A percentile compares a stretch with the other conserved stretches of the same genome.
These are phyloP conservation scores for Durusdinium trenchii DNA, from an alignment of 73 alveolate genomes.

Conservation along the genomic window DNA sequence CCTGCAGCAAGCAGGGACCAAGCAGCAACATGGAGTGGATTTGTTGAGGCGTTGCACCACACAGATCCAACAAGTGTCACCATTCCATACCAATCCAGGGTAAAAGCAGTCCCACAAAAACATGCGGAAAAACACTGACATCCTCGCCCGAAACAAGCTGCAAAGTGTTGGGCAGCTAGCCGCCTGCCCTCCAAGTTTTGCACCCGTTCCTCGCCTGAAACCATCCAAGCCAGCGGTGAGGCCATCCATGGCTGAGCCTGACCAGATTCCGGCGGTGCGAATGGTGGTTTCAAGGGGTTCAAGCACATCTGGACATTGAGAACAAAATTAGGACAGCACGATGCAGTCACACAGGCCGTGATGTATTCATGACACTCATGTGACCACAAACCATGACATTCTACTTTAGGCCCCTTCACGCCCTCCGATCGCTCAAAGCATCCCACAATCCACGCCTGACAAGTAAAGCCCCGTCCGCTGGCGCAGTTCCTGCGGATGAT, in stretches of 20 bases:
- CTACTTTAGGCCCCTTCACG: no score
- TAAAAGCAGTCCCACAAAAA: no score
- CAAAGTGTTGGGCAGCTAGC: no score
- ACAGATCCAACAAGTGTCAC: neutral
- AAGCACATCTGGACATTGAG: neutral
- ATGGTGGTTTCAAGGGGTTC: neutral
- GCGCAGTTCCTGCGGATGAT: constrained; percentile 51
- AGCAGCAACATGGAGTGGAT: neutral
- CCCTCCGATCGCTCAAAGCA: no score
- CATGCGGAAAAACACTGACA: no score
- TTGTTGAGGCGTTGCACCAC: neutral
- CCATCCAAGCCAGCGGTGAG: constrained; percentile 63
- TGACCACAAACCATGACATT: no score
- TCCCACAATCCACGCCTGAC: no score
- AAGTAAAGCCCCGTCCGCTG: constrained; percentile 63
- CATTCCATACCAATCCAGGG: no score
- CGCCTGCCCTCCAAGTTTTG: neutral
- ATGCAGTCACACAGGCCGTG: no score
- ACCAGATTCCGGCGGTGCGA: neutral
- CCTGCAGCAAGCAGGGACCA: no score
- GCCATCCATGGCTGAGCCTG: constrained; percentile 82
- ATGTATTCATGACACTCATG: no score
- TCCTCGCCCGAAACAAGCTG: no score
- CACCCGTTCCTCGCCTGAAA: constrained; percentile 61
- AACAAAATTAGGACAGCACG: neutral